phyloP scores from a whole-genome alignment of 2,329 filamentous ascomycete genomes.

The Nemania serpens region DNA sequence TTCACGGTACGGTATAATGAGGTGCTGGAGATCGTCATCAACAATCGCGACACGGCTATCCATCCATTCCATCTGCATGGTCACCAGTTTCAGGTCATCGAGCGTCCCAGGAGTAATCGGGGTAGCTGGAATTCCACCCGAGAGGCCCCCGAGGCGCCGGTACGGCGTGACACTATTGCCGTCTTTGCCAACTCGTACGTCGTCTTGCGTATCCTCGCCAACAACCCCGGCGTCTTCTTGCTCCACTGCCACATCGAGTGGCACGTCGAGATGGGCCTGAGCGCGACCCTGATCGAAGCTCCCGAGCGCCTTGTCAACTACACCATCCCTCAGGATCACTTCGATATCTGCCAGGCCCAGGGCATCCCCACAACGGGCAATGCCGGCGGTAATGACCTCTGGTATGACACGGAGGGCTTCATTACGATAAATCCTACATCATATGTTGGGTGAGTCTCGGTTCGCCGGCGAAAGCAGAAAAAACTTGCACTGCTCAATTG shows the following conservation, averaged over 20 bases:
- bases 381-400: slow-evolving; percentile 57
- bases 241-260: slow-evolving; percentile 66
- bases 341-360: slow-evolving; percentile 50
- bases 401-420: slow-evolving; percentile 38
- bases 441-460: slow-evolving; percentile 39
- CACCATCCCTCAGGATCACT: slow-evolving; percentile 63
- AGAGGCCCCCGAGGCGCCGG: slow-evolving; percentile 39
- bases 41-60: slow-evolving; percentile 52
- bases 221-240: slow-evolving; percentile 60
- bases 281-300: slow-evolving; percentile 59
- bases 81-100: slow-evolving; percentile 60
- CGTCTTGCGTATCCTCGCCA: slow-evolving; percentile 56
- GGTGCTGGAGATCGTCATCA: slow-evolving; percentile 54
- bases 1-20: slow-evolving; percentile 47
- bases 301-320: slow-evolving; percentile 60
- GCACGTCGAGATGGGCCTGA: slow-evolving; percentile 65
- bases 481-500: background rate
- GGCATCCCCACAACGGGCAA: slow-evolving; percentile 62
- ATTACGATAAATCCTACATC: slow-evolving; percentile 37
- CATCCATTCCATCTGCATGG: slow-evolving; percentile 62
- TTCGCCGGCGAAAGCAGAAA: too few species aligned
- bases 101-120: slow-evolving; percentile 43
- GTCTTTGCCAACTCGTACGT: slow-evolving; percentile 51
- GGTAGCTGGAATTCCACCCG: slow-evolving; percentile 44
- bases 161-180: slow-evolving; percentile 45